Evolutionary conservation across 73 alveolate genomes (phyloP).

Genomic region (Paramecium pentaurelia): DNA sequence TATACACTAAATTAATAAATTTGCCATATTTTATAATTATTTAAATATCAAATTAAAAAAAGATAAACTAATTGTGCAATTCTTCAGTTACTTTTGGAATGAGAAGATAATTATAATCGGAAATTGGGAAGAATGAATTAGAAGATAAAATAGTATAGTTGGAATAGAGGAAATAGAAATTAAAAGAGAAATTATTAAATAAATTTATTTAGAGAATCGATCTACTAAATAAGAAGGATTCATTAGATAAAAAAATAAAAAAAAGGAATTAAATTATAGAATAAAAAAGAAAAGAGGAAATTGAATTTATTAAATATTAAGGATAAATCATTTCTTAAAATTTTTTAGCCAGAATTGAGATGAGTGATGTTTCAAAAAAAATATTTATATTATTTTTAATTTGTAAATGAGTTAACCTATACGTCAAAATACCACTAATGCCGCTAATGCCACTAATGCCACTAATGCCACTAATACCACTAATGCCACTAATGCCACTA

Average conservation of each 20-base stretch:
- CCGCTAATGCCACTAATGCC: too few species aligned
- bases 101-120: constrained; percentile 91
- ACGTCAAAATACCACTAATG: too few species aligned
- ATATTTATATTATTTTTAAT: too few species aligned
- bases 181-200: constrained; percentile 74
- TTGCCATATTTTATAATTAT: constrained; percentile 14
- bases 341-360: constrained; percentile 53
- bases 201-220: constrained; percentile 63
- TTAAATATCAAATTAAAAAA: neutral
- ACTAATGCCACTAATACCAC: too few species aligned
- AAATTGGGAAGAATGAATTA: constrained; percentile 90
- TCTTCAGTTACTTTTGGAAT: constrained; percentile 90
- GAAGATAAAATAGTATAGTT: constrained; percentile 80
- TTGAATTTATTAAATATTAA: constrained; percentile 87
- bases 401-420: too few species aligned
- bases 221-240: constrained; percentile 82
- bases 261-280: constrained; percentile 89
- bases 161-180: constrained; percentile 79
- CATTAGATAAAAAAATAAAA: constrained; percentile 85
- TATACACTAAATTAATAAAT: constrained; percentile 86
- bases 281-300: constrained; percentile 85
- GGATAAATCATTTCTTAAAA: constrained; percentile 84
- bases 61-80: constrained; percentile 72
- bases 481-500: too few species aligned
- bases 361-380: neutral